Evolutionary conservation across 495 filamentous ascomycete species (phyloP).

Genomic region (Entonaema liquescens): DNA sequence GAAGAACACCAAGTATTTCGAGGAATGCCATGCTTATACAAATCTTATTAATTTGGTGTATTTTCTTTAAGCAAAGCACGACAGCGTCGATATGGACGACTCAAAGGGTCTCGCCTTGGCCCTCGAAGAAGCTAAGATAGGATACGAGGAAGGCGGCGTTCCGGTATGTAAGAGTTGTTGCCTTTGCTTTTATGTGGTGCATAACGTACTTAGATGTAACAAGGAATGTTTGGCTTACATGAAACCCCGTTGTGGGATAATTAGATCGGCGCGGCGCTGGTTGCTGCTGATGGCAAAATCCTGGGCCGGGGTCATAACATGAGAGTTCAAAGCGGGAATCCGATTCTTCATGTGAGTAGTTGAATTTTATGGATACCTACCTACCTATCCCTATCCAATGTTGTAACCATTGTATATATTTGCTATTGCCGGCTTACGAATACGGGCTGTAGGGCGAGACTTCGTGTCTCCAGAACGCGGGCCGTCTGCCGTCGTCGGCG

Average conservation of each 20-base stretch:
- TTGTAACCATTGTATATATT: too few relatives aligned
- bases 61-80: too few relatives aligned
- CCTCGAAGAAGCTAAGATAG: conserved; percentile 77
- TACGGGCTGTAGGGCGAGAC: conserved; percentile 90
- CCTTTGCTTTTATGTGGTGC: too few relatives aligned
- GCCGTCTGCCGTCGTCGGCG: conserved; percentile 73
- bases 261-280: conserved; percentile 77
- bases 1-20: too few relatives aligned
- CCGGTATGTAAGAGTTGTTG: conserved; percentile 57
- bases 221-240: neutral
- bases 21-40: too few relatives aligned
- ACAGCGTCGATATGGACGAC: conserved; percentile 65
- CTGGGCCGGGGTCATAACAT: conserved; percentile 85
- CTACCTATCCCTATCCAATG: neutral
- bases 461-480: conserved; percentile 79
- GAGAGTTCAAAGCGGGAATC: conserved; percentile 77
- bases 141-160: conserved; percentile 77
- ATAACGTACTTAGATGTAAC: neutral
- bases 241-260: neutral
- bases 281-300: conserved; percentile 74
- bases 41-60: too few relatives aligned
- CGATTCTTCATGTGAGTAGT: conserved; percentile 77
- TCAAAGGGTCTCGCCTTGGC: conserved; percentile 66
- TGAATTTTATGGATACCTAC: neutral
- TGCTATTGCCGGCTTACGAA: too few relatives aligned